Evolutionary conservation across 2,329 filamentous ascomycete species (phyloP), one percentile per base, ranked within the genome.

Genomic region (Ambrosiella xylebori): DNA sequence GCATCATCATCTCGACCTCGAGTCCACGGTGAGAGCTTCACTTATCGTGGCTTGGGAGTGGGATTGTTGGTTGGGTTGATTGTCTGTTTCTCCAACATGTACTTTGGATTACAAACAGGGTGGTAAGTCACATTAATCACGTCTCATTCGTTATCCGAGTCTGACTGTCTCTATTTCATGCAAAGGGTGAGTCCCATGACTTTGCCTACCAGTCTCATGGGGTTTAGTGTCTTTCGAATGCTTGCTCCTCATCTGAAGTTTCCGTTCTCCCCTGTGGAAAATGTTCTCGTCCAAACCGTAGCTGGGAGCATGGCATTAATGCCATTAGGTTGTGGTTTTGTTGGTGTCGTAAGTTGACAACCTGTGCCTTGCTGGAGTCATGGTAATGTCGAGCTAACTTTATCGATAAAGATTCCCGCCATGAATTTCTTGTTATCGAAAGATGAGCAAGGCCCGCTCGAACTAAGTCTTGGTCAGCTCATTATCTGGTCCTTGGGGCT

Each of bases 11-110:
- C 37, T n/a, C 52, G 47, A 11, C 27, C 41, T 15, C 8, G 37
- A n/a, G 40, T 57, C 7, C 68, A 70, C 2, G 76, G 75, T 56
- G 79, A 79, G 52, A 89, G 88, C 72, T 96, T 98, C 71, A 97
- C 93, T 0, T 59, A 84, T 35, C 84, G 93, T 58, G 88, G 88
- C 55, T 76, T 97, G 44, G 67, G 81, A 4, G 88, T 87, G 36
- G 93, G 93, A 13, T 75, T 95, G 5, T 73, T 80, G 2, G 93
- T 98, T 62, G 93, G 93, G 45, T 80, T 93, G 3, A 75, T 97
- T 58, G 95, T 97, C 66, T 93, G 87, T 67, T 95, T 95, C 68
- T 94, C 88, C 56, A 98, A 98, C 68, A 96, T 94, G 75, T 98
- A 97, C 70, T 98, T 98, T 68, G 93, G 93, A n/a, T 75, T 98